A percentile compares a stretch with the other conserved stretches of the same genome.
Evolutionary conservation across 2,329 filamentous ascomycete genomes (phyloP).

Genomic region (Fusarium musae): DNA sequence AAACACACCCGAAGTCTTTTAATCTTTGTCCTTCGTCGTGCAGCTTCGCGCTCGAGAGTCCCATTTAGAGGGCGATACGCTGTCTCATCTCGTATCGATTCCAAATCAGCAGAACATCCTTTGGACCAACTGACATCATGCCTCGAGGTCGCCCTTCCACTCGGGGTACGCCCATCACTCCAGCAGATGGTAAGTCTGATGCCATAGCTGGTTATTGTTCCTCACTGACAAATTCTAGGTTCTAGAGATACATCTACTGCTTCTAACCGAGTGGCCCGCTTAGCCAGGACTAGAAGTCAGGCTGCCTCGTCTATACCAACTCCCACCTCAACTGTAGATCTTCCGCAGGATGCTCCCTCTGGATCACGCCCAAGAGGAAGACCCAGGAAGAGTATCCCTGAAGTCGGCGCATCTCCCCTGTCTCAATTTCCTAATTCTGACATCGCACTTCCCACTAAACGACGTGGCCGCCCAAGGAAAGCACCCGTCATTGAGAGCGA

Average conservation of each 20-base stretch:
- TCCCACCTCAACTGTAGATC: neutral
- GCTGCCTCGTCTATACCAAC: constrained; percentile 9
- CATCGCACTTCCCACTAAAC: constrained; percentile 14
- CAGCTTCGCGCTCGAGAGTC: neutral
- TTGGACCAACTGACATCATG: constrained; percentile 34
- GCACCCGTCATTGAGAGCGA: constrained; percentile 38
- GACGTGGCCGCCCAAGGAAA: constrained; percentile 35
- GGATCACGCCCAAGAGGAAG: constrained; percentile 38
- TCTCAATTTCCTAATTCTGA: neutral
- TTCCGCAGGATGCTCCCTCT: neutral
- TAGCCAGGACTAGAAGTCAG: constrained; percentile 35
- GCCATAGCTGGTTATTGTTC: neutral
- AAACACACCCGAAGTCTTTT: neutral
- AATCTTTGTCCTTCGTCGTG: neutral
- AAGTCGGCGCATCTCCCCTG: constrained; percentile 7
- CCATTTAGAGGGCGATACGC: neutral
- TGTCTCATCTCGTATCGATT: neutral
- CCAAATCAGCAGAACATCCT: neutral
- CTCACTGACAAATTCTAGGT: constrained; percentile 20
- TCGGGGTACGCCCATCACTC: constrained; percentile 28
- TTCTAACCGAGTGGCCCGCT: constrained; percentile 43
- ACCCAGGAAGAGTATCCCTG: constrained; percentile 34
- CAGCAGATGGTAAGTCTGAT: constrained; percentile 30
- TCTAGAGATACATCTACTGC: constrained; percentile 31
- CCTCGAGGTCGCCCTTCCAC: constrained; percentile 46